These are phyloP conservation scores for Neofusicoccum parvum DNA, from an alignment of 2,329 filamentous ascomycete genomes.

Conservation along the genomic window DNA sequence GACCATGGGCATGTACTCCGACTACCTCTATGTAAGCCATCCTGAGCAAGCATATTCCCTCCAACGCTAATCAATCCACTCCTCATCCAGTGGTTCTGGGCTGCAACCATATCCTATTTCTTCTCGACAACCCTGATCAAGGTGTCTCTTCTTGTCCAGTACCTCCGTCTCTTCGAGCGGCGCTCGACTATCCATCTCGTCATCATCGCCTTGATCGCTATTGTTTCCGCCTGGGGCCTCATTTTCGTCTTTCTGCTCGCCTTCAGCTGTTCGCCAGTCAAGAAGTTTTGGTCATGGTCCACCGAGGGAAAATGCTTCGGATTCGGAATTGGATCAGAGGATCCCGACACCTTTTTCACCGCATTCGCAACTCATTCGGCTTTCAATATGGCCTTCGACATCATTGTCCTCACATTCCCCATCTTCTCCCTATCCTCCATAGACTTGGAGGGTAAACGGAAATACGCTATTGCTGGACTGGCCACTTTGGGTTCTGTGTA, in stretches of 20 bases:
- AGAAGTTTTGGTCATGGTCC: constrained; percentile 33
- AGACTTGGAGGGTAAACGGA: constrained; percentile 34
- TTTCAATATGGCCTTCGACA: constrained; percentile 37
- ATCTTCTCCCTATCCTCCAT: constrained; percentile 36
- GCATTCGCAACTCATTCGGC: constrained; percentile 34
- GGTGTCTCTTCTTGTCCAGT: constrained; percentile 40
- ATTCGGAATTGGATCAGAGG: constrained; percentile 35
- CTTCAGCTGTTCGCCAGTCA: constrained; percentile 34
- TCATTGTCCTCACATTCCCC: constrained; percentile 34
- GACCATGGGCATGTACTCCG: constrained; percentile 26
- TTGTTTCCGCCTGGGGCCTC: constrained; percentile 34
- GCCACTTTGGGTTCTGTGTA: constrained; percentile 35
- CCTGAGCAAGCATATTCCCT: not conserved
- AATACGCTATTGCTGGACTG: constrained; percentile 27
- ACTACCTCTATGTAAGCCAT: constrained; percentile 36
- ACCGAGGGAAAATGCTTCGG: constrained; percentile 34
- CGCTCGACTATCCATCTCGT: constrained; percentile 26
- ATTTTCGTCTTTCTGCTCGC: constrained; percentile 34
- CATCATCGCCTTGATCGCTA: constrained; percentile 28
- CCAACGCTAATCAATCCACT: not conserved
- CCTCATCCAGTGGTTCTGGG: constrained; percentile 32
- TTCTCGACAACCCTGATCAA: constrained; percentile 39
- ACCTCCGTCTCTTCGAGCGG: constrained; percentile 37
- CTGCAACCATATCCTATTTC: constrained; percentile 35
- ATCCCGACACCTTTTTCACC: constrained; percentile 31